phyloP scores from a whole-genome alignment of 192 early-diverging fungal genomes.

The Dissophora ornata region DNA sequence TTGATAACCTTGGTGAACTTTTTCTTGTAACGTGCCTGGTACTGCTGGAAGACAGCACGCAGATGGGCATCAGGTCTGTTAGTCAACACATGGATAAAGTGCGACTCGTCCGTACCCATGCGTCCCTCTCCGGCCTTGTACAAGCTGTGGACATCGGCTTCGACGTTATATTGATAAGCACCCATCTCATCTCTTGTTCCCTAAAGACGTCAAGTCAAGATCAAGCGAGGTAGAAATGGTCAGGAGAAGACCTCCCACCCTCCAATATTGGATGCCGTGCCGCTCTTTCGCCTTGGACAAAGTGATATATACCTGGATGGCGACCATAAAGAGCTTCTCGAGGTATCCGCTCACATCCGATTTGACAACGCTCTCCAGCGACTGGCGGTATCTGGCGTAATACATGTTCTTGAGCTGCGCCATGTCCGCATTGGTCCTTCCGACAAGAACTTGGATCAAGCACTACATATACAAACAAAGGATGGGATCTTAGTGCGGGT shows the following conservation, averaged over 20 bases:
- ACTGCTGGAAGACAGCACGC: conserved; percentile 33
- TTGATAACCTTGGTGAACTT: conserved; percentile 51
- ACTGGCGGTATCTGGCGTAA: conserved; percentile 30
- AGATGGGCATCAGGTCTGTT: conserved; percentile 50
- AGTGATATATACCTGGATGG: conserved; percentile 31
- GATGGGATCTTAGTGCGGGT: too few relatives aligned
- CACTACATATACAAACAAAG: conserved; percentile 21
- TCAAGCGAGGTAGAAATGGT: too few relatives aligned
- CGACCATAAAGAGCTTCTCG: conserved; percentile 34
- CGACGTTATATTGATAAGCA: conserved; percentile 42
- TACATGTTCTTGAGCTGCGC: conserved; percentile 40
- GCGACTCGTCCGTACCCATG: conserved; percentile 48
- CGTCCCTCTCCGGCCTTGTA: conserved; percentile 52
- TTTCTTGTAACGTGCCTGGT: conserved; percentile 30
- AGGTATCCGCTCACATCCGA: conserved; percentile 47
- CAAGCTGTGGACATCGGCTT: conserved; percentile 33
- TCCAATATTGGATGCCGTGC: too few relatives aligned
- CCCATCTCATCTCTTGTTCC: conserved; percentile 43
- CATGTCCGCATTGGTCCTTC: conserved; percentile 49
- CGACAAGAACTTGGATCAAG: conserved; percentile 41
- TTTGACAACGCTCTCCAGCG: conserved; percentile 34
- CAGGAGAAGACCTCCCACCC: too few relatives aligned
- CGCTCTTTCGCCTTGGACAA: too few relatives aligned
- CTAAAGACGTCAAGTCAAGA: conserved; percentile 1
- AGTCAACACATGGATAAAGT: conserved; percentile 43